Evolutionary conservation across 2,329 filamentous ascomycete species (phyloP), one percentile per base, ranked within the genome.

Genomic region (Xylariaceae sp.): DNA sequence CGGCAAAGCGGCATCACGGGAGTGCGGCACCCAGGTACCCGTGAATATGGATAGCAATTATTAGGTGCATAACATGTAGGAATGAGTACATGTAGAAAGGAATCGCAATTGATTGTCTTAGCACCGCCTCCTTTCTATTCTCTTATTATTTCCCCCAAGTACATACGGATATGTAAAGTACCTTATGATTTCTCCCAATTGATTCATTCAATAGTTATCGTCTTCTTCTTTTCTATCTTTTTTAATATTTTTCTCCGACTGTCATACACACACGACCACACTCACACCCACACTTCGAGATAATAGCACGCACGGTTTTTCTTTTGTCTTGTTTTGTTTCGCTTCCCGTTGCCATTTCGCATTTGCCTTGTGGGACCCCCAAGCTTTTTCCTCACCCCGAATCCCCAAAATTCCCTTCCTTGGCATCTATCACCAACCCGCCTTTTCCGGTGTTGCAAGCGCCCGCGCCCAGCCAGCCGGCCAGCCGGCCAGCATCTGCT

Each of bases 1-100:
- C 60, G 54, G 54, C 43, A 62, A 59, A 59, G 51, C 54, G 54
- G 56, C 59, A 57, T 50, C 44, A 16, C 32, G 32, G 32, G 9
- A 37, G 9, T 37, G 32, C 32, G 32, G 32, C 32, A 37, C 32
- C 32, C 9, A 12, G 14, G 32, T 16, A 37, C 32, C 26, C 26
- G 6, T 5, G 5, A 29, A 29, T 5, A 29, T 10, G 10, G 5
- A 5, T 29, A 29, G 6, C 10, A 29, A 29, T 29, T 6, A 10
- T 29, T 29, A 29, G 26, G 10, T 29, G 6, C 26, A 29, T 29
- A 5, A 29, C 26, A 29, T 37, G 32, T 12, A 37, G 32, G 32
- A 37, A 37, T 16, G 10, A 5, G 26, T 10, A 10, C 26, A 29
- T 10, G 26, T 29, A 37, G 32, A 37, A 37, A 37, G 32, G 32